Evolutionary conservation across 257 asterid species (phyloP), one percentile per base, ranked within the genome.

Genomic region (Solanum clarkiae): DNA sequence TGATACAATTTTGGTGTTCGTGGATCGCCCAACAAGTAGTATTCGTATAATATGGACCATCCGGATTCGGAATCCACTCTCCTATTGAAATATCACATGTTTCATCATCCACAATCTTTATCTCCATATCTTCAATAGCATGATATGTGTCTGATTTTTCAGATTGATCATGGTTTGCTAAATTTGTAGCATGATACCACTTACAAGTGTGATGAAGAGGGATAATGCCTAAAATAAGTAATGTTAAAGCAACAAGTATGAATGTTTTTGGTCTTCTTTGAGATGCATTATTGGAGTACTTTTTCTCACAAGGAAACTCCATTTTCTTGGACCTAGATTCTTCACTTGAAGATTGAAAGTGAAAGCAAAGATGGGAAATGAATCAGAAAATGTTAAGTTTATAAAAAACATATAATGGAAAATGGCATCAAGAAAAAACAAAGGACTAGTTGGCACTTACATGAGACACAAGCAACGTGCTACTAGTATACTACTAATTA

Each of bases 1-100:
- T 85, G 65, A 85, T 74, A 54, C 87, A 85, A 77, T 85, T 85
- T 47, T 85, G 87, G 24, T 85, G 87, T 29, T 74, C 66, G 16
- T 85, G 87, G 57, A 85, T 85, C 1, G 84, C 77, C 79, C 59
- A 85, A 49, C 87, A 85, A 3, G 80, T 85, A 15, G 14, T 29
- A 63, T 85, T 85, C 9, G 87, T 85, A 15, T 85, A 85, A 75
- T 82, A 82, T 29, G 77, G 85, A 10, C 75, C 85, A 44, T 62
- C 62, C 8, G 85, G 74, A 66, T 82, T 24, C 2, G 85, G 62
- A 62, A 82, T 44, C 85, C 85, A 82, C 45, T 82, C 62, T 42
- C 85, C 85, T 16, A 1, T 51, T 15, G 69, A 62, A 42, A 82
- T 82, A 62, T 82, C 85, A 44, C 85, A 82, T 51, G 44, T 26